Base-by-base conservation (phyloP, 2,329 filamentous ascomycete species). In the Cryphonectria carpinicola region DNA sequence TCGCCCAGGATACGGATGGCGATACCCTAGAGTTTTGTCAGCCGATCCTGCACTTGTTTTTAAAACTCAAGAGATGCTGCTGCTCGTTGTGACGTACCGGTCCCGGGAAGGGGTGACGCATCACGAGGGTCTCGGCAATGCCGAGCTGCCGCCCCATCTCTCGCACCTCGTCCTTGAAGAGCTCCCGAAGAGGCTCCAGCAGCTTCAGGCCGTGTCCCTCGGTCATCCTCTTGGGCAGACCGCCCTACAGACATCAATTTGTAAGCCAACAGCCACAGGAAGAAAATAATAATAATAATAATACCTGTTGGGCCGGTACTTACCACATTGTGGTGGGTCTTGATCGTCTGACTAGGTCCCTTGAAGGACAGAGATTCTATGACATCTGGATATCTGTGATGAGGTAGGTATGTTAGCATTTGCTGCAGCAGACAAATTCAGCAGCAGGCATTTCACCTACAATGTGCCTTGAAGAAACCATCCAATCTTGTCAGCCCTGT, bases 391-490 rank as follows among this genome's bases (percentile, higher is more conserved):
- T 62, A 56, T 39, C 71, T 72, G 69, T 19, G 25, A 25, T n/a
- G 19, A 4, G 17, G 35, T 41, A 19, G n/a, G 11, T 11, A 39
- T 13, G 35, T 72, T 22, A 70, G 69, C 46, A 65, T 64, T 37
- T 7, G 19, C 11, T 58, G 32, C 28, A 37, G 19, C n/a, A 13
- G 49, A 8, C 25, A 17, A 17, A 22, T n/a, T 19, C 1, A 46
- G 8, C 10, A 19, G 46, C 19, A 41, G 6, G 10, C 43, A 49
- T n/a, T 49, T 8, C 7, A 49, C 54, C 81, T 94, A 95, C 35
- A 96, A 85, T 11, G 93, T 96, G 25, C 94, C 94, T 82, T 98
- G 95, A 13, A 98, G 85, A 78, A 98, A 92, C 87, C 89, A 98
- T 76, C 93, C 89, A 54, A 98, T 92, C 76, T 92, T 90, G 46